Evolutionary conservation across 345 rosid species (phyloP).

Genomic region (Eucalyptus tenuipes): DNA sequence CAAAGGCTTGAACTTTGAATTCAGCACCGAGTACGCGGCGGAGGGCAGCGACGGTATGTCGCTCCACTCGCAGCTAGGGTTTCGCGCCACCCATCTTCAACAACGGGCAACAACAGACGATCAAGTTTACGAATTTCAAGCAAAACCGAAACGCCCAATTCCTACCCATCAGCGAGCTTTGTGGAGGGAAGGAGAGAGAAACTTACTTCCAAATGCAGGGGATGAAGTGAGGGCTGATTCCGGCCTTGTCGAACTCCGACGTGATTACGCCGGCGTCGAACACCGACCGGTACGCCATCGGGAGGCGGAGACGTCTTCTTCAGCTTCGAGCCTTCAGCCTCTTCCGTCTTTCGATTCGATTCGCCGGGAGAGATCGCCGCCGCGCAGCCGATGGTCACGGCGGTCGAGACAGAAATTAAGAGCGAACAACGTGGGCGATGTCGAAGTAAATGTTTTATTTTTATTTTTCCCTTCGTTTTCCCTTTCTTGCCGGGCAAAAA

Average conservation of each 20-base stretch:
- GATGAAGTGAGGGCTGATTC: slow-evolving; percentile 45
- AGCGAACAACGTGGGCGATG: not conserved
- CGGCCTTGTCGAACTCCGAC: slow-evolving; percentile 46
- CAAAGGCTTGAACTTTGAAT: slow-evolving; percentile 64
- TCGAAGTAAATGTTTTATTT: not conserved
- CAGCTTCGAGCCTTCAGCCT: not conserved
- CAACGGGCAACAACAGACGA: not conserved
- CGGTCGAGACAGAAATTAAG: not conserved
- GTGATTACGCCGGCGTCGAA: slow-evolving; percentile 55
- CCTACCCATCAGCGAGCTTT: not conserved
- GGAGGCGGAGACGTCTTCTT: not conserved
- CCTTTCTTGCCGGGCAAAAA: not conserved
- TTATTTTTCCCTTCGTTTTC: not conserved
- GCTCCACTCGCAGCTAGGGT: slow-evolving; percentile 71
- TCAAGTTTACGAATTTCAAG: not conserved
- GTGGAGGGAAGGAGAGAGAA: not conserved
- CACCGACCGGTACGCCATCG: slow-evolving; percentile 32
- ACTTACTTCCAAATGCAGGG: slow-evolving; percentile 71
- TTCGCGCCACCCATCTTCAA: slow-evolving; percentile 45
- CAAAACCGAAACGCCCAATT: not conserved
- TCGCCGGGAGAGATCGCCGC: not conserved
- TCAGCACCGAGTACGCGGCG: slow-evolving; percentile 58
- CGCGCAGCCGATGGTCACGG: not conserved
- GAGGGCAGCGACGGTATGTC: slow-evolving; percentile 66
- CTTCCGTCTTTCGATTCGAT: not conserved